phyloP scores from a whole-genome alignment of 306 rosid species.

The Cotoneaster glaucophyllus region DNA sequence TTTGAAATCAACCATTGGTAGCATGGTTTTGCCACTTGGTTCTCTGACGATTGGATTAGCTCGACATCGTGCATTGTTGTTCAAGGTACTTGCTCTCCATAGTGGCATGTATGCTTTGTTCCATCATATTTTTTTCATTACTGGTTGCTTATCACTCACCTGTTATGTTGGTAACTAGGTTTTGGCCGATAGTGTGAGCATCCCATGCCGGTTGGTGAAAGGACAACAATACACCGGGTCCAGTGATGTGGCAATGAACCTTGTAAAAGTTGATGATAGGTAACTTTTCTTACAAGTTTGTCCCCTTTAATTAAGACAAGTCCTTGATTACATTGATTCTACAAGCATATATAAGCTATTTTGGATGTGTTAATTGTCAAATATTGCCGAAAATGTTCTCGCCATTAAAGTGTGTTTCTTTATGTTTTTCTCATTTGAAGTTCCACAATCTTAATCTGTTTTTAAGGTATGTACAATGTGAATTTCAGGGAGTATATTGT shows the following conservation, averaged over 20 bases:
- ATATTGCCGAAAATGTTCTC: neutral
- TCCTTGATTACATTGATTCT: conserved; percentile 8
- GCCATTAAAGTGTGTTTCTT: conserved; percentile 7
- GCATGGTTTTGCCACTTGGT: conserved; percentile 95
- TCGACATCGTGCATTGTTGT: conserved; percentile 94
- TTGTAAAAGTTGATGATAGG: conserved; percentile 84
- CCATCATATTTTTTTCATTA: neutral
- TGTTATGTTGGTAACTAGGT: conserved; percentile 34
- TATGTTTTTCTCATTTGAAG: conserved; percentile 4
- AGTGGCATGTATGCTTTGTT: neutral
- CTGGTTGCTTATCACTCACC: conserved; percentile 9
- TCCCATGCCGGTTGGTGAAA: conserved; percentile 88
- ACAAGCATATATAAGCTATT: neutral
- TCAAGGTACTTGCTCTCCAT: conserved; percentile 54
- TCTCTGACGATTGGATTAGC: conserved; percentile 87
- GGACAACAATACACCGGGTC: conserved; percentile 85
- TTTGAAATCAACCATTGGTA: conserved; percentile 80
- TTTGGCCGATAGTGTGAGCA: conserved; percentile 83
- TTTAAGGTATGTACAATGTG: conserved; percentile 26
- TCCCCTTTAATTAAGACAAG: conserved; percentile 8
- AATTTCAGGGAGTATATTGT: conserved; percentile 96
- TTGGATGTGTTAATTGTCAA: neutral
- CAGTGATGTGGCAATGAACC: conserved; percentile 75
- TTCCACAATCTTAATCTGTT: conserved; percentile 15
- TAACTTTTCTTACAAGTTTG: conserved; percentile 27